phyloP scores from a whole-genome alignment of 2,329 filamentous ascomycete species.

The Domatiomyces catenatus region DNA sequence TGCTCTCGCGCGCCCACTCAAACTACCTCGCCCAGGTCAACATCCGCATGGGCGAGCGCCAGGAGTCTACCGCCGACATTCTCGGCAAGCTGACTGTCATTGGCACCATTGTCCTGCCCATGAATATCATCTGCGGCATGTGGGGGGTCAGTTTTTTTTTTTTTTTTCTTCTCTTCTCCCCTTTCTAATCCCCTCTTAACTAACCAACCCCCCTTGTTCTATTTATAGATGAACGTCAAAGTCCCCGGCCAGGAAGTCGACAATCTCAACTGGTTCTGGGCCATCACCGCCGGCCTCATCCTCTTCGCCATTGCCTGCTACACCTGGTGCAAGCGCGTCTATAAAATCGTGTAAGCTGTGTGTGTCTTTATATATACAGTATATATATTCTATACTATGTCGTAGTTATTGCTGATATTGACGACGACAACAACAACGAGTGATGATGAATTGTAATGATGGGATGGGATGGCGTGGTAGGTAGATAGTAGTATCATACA shows the following conservation, averaged over 20 bases:
- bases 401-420: too few species aligned
- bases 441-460: too few species aligned
- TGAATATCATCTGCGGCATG: conserved; percentile 97
- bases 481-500: too few species aligned
- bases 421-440: too few species aligned
- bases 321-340: conserved; percentile 67
- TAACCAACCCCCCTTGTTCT: too few species aligned
- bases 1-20: conserved; percentile 76
- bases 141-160: conserved; percentile 41
- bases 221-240: conserved; percentile 51
- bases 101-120: conserved; percentile 89
- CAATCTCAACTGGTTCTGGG: conserved; percentile 61
- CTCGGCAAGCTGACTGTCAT: conserved; percentile 88
- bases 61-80: conserved; percentile 88
- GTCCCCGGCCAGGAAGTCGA: conserved; percentile 83
- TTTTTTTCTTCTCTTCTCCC: not conserved
- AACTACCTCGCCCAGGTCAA: conserved; percentile 99
- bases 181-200: not conserved
- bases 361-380: not conserved
- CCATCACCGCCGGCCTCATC: conserved; percentile 57
- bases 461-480: too few species aligned
- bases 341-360: conserved; percentile 50
- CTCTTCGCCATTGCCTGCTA: conserved; percentile 69
- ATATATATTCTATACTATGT: too few species aligned
- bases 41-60: conserved; percentile 94